phyloP scores from a whole-genome alignment of 768 basidiomycete genomes.

The Fomitopsis pulvina region DNA sequence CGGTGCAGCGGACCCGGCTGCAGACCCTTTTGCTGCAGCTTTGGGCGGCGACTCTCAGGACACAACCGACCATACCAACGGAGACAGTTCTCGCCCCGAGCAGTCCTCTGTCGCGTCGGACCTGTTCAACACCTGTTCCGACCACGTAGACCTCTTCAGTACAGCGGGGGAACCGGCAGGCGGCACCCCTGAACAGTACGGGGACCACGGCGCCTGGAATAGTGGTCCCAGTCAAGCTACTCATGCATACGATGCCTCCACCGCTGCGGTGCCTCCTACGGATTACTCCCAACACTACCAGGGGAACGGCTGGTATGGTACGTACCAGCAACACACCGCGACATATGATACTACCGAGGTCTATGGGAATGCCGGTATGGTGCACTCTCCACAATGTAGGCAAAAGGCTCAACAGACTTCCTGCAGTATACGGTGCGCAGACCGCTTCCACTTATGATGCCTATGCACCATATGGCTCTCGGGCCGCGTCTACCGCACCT shows the following conservation, averaged over 20 bases:
- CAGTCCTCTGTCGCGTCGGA: conserved; percentile 13
- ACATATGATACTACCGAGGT: background rate
- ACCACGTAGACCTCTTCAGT: conserved; percentile 1
- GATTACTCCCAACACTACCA: background rate
- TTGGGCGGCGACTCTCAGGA: conserved; percentile 12
- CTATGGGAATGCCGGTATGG: background rate
- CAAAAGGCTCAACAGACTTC: background rate
- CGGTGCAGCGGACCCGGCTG: conserved; percentile 51
- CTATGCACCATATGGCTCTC: no score
- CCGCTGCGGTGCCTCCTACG: background rate
- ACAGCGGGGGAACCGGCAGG: background rate
- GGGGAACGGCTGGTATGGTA: background rate
- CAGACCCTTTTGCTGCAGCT: conserved; percentile 32
- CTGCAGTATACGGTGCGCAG: background rate
- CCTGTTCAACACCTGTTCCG: conserved; percentile 17
- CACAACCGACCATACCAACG: background rate
- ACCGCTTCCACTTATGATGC: background rate
- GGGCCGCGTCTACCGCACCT: no score
- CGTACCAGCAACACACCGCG: background rate
- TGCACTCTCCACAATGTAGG: background rate
- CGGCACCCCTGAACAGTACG: background rate
- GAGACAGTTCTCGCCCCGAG: conserved; percentile 7
- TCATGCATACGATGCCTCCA: background rate
- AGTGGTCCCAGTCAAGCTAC: background rate
- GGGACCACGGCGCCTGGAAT: background rate